Percentiles rank a stretch among this genome's conserved stretches.
Conservation (phyloP, 192 early-diverging fungal species). For the Coemansia sp. region DNA sequence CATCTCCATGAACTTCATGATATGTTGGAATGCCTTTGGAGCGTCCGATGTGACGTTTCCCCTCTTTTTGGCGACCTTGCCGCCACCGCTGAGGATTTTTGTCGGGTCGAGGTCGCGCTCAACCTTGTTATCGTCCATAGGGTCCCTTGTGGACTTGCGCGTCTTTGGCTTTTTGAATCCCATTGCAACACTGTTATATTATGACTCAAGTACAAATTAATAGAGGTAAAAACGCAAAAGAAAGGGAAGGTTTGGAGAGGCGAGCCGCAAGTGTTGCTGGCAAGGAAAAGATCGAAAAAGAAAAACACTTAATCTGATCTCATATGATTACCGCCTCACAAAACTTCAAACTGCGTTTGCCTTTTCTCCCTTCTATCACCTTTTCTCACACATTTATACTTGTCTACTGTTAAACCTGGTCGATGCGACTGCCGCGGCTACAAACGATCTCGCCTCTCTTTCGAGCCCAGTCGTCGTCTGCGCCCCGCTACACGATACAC, state of each 20-base stretch:
- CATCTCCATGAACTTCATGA: slow-evolving; percentile 40
- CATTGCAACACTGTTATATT: slow-evolving; percentile 8
- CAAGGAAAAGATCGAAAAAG: not conserved
- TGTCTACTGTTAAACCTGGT: not conserved
- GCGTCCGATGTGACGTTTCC: slow-evolving; percentile 23
- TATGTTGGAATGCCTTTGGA: slow-evolving; percentile 41
- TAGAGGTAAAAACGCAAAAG: not conserved
- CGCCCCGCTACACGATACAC: not conserved
- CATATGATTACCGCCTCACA: not conserved
- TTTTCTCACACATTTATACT: not conserved
- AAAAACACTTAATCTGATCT: not conserved
- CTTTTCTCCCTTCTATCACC: not conserved
- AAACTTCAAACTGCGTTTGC: not conserved
- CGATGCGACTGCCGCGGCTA: not conserved
- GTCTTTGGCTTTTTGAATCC: slow-evolving; percentile 50
- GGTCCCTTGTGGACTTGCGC: slow-evolving; percentile 9
- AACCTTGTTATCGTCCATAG: slow-evolving; percentile 19
- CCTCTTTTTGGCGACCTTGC: slow-evolving; percentile 28
- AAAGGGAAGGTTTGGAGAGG: not conserved
- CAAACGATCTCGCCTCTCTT: not conserved
- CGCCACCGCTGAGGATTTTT: slow-evolving; percentile 36
- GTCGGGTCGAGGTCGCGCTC: slow-evolving; percentile 42
- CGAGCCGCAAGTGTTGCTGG: not conserved
- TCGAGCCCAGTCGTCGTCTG: not conserved
- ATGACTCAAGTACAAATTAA: not conserved